phyloP scores from a whole-genome alignment of 371 early-diverging fungal genomes.

The Rhizomucor pusillus region DNA sequence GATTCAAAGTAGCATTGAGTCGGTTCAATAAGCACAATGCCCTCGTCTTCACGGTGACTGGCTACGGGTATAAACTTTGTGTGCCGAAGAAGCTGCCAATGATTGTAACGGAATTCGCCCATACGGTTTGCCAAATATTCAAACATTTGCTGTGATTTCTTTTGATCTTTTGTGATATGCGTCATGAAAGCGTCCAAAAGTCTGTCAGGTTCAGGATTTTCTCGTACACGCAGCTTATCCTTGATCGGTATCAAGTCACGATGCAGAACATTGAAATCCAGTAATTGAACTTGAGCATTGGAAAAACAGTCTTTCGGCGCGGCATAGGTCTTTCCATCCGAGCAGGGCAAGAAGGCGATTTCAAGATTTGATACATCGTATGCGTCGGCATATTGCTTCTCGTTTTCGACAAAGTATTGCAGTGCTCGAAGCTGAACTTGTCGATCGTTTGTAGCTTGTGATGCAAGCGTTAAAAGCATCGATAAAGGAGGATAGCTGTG shows the following conservation, averaged over 20 bases:
- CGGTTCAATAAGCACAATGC: slow-evolving; percentile 37
- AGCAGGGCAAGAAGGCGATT: slow-evolving; percentile 66
- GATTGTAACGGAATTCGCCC: slow-evolving; percentile 43
- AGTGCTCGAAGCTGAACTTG: slow-evolving; percentile 52
- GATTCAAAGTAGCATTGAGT: slow-evolving; percentile 64
- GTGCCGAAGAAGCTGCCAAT: slow-evolving; percentile 54
- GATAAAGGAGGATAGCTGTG: slow-evolving; percentile 51
- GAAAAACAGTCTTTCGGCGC: slow-evolving; percentile 63
- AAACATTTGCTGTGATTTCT: slow-evolving; percentile 58
- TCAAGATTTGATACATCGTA: slow-evolving; percentile 49
- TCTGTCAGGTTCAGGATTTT: slow-evolving; percentile 53
- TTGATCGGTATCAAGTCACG: slow-evolving; percentile 52
- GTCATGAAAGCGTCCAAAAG: slow-evolving; percentile 46
- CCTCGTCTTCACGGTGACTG: slow-evolving; percentile 16
- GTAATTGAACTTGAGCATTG: slow-evolving; percentile 56
- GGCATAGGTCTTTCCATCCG: slow-evolving; percentile 34
- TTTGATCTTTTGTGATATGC: slow-evolving; percentile 38
- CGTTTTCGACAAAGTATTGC: slow-evolving; percentile 73
- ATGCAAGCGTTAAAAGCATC: slow-evolving; percentile 51
- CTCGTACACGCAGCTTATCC: slow-evolving; percentile 68
- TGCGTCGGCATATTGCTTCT: slow-evolving; percentile 44
- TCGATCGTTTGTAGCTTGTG: slow-evolving; percentile 32
- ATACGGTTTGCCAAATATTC: slow-evolving; percentile 71
- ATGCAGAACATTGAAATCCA: slow-evolving; percentile 70
- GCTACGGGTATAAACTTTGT: slow-evolving; percentile 67